These are phyloP conservation scores for Rubia yunnanensis DNA, from an alignment of 257 asterid species.

Conservation along the genomic window DNA sequence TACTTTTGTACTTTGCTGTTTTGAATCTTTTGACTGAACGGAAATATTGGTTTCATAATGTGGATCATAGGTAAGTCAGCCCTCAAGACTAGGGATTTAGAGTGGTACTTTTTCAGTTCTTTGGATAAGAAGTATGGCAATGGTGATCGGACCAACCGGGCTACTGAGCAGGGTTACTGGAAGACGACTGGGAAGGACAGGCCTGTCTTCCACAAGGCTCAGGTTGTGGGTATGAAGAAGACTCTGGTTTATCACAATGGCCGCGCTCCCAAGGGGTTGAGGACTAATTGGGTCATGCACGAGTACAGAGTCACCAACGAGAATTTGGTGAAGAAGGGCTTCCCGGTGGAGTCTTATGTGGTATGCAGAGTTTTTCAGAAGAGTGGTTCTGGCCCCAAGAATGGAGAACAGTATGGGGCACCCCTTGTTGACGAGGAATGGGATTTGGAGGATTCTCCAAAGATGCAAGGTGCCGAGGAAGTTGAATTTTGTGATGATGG, in stretches of 20 bases:
- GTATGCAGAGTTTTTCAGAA: conserved; percentile 88
- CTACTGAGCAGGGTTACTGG: conserved; percentile 91
- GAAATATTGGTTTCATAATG: background rate
- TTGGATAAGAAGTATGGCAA: conserved; percentile 89
- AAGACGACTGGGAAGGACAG: conserved; percentile 96
- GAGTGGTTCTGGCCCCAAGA: conserved; percentile 97
- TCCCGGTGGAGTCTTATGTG: conserved; percentile 76
- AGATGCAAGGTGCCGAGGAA: conserved; percentile 48
- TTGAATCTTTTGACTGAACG: background rate
- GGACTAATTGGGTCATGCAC: conserved; percentile 96
- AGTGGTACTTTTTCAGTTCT: conserved; percentile 89
- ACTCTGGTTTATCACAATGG: conserved; percentile 86
- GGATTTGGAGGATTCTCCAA: conserved; percentile 57
- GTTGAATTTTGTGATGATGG: conserved; percentile 45
- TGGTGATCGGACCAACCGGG: conserved; percentile 83
- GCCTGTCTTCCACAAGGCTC: conserved; percentile 57
- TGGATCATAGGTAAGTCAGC: conserved; percentile 49
- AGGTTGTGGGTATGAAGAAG: conserved; percentile 88
- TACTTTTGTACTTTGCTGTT: background rate
- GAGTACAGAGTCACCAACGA: conserved; percentile 79
- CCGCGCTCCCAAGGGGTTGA: conserved; percentile 89
- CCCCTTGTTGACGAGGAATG: conserved; percentile 88
- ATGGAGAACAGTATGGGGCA: conserved; percentile 95
- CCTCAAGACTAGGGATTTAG: conserved; percentile 71
- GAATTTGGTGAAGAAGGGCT: conserved; percentile 62